Base-by-base conservation (phyloP, 305 asterid species). In the Stenogyne calaminthoides region DNA sequence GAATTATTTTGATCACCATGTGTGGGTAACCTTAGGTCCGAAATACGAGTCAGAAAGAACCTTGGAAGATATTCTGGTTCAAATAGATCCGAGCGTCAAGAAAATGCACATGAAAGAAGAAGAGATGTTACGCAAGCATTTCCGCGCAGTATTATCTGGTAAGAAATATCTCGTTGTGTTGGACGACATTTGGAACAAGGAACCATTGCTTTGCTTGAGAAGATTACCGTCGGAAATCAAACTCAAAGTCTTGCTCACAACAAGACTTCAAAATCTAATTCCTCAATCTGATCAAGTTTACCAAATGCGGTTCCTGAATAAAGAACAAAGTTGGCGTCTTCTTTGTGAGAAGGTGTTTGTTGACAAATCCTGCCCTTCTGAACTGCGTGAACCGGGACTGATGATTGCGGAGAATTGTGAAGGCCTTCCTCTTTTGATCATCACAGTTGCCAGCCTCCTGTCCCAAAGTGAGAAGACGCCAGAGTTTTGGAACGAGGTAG, bases 371-470 rank as follows among this genome's bases (percentile, higher is more conserved):
- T 70, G 66, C 42, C 74, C 74, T 15, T n/a, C 3, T 22, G 29
- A 25, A 14, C 57, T 70, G 5, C 16, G 40, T 39, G 40, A 39
- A 25, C 42, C 29, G 0, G 74, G 74, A 1, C 9, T 20, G 3
- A 70, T 14, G 57, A 69, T 69, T 18, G 73, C 15, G 54, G 55
- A 19, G 47, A 69, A 69, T 18, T 69, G 73, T 55, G 73, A 70
- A 22, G 74, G 66, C 5, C 74, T 70, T 56, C 74, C 74, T 37
- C 74, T 70, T 14, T 7, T 70, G 57, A 56, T 70, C 3, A 57
- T 57, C 15, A 39, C 44, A 0, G 66, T 70, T 4, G 56, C 57
- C 32, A 9, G 2, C 11, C 56, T 39, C 0, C 66, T 70, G 7
- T 40, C 15, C 0, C 0, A 20, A 10, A 22, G 40, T 1, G 55